Base-by-base conservation (phyloP, 1,284 basidiomycete species). In the Melampsora americana region DNA sequence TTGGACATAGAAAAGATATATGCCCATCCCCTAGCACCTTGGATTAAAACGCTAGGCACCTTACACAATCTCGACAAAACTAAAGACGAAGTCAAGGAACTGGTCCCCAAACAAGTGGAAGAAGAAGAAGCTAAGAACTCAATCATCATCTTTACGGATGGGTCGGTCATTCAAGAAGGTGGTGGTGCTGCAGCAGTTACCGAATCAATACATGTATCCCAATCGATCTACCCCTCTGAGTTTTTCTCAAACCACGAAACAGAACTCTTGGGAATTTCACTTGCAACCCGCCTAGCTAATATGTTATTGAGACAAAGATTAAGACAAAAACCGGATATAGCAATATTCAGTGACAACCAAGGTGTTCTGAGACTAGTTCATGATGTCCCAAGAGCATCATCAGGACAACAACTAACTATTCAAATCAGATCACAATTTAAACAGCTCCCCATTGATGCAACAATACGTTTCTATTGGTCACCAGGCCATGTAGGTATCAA, bases 401-500 rank as follows among this genome's bases (percentile, higher is more conserved):
- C 53, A 14, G 53, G 53, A 5, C 53, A 59, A 28, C n/a, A 23
- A 5, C 6, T 59, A 59, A 59, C 18, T 7, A 59, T n/a, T 14
- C 3, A 59, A n/a, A 59, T 59, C 5, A 23, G n/a, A n/a, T 5
- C 4, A 4, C 3, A n/a, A 5, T n/a, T 59, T 4, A 59, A n/a
- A 59, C 53, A 14, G 5, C 12, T n/a, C 3, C 28, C 53, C 6
- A n/a, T 7, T n/a, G 23, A 9, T 14, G n/a, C 28, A 4, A n/a
- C 5, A 59, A 28, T 59, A 7, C 53, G 53, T 1, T n/a, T 66
- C 5, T 30, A 66, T 23, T 70, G 68, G 68, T 62, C 53, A n/a
- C 56, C 68, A 16, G 68, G 68, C 11, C 56, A 70, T 32, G 16
- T 23, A 35, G 68, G 42, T 23, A 61, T 70, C n/a, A 16, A 32